Evolutionary conservation across 2,329 filamentous ascomycete species (phyloP).

Genomic region (Hymenoscyphus linearis): DNA sequence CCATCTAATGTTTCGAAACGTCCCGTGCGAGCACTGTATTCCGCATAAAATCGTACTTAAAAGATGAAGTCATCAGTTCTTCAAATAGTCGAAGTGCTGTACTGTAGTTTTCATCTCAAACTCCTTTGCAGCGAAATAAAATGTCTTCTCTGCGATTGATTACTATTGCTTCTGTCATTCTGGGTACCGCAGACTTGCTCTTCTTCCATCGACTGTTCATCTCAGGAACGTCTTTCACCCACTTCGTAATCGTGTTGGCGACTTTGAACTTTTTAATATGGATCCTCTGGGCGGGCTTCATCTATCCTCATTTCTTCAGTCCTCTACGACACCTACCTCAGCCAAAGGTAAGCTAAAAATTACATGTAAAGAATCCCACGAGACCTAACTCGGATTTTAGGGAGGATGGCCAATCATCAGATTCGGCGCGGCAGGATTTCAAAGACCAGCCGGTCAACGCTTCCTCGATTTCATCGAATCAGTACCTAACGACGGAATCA

Average conservation of each 20-base stretch:
- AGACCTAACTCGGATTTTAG: not conserved
- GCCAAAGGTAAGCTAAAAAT: slow-evolving; percentile 16
- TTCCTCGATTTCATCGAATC: slow-evolving; percentile 39
- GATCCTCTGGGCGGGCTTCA: slow-evolving; percentile 15
- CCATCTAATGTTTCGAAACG: not conserved
- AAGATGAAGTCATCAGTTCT: not conserved
- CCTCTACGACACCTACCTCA: slow-evolving; percentile 20
- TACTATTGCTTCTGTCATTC: not conserved
- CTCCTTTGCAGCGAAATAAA: not conserved
- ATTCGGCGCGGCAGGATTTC: slow-evolving; percentile 7
- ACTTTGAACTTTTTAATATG: slow-evolving; percentile 12
- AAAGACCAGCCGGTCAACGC: slow-evolving; percentile 11
- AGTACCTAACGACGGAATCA: slow-evolving; percentile 61
- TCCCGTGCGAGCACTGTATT: not conserved
- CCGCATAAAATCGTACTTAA: not conserved
- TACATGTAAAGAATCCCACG: not conserved
- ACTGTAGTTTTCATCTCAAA: not conserved
- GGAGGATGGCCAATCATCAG: slow-evolving; percentile 7
- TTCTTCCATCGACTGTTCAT: slow-evolving; percentile 20
- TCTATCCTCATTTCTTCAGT: slow-evolving; percentile 21
- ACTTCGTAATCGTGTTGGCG: slow-evolving; percentile 14
- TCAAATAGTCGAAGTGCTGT: not conserved
- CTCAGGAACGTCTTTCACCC: slow-evolving; percentile 11
- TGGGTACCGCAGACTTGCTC: not conserved
- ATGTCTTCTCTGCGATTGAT: not conserved